Conservation (phyloP, 805 yeast genomes). For the Wickerhamiella parazyma region DNA sequence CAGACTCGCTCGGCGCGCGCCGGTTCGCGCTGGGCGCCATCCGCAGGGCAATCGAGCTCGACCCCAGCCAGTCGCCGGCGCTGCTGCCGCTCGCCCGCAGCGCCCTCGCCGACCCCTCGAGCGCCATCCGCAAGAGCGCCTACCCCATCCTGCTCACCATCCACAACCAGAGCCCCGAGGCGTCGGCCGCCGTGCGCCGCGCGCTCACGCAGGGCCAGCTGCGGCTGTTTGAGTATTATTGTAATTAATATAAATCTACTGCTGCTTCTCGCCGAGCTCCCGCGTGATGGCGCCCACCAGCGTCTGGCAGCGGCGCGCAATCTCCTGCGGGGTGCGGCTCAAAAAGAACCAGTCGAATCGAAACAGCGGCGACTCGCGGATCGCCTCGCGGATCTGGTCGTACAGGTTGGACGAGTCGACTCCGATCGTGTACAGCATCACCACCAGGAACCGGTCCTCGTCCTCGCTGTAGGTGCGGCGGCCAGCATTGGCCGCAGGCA, state of each 20-base stretch:
- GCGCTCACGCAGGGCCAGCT: conserved; percentile 22
- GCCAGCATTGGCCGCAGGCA: conserved; percentile 58
- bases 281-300: conserved; percentile 59
- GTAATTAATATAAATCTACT: background rate
- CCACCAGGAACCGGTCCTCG: conserved; percentile 77
- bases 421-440: conserved; percentile 70
- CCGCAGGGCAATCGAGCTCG: background rate
- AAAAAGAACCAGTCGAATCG: conserved; percentile 80
- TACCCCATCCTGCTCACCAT: conserved; percentile 20
- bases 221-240: conserved; percentile 20
- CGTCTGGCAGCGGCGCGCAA: conserved; percentile 70
- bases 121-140: conserved; percentile 21
- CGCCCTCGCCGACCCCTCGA: conserved; percentile 16
- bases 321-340: conserved; percentile 62
- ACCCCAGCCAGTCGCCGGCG: background rate
- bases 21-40: conserved; percentile 5
- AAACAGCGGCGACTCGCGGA: conserved; percentile 62
- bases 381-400: conserved; percentile 63
- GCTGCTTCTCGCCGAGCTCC: conserved; percentile 32
- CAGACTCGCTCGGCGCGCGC: background rate
- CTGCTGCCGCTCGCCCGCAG: conserved; percentile 9
- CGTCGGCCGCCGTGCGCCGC: conserved; percentile 10
- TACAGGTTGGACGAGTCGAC: conserved; percentile 64
- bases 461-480: conserved; percentile 63
- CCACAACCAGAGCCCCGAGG: conserved; percentile 10